A percentile compares a stretch with the other conserved stretches of the same genome.
These are phyloP conservation scores for Penicillium nucicola DNA, from an alignment of 495 filamentous ascomycete genomes.

Conservation along the genomic window DNA sequence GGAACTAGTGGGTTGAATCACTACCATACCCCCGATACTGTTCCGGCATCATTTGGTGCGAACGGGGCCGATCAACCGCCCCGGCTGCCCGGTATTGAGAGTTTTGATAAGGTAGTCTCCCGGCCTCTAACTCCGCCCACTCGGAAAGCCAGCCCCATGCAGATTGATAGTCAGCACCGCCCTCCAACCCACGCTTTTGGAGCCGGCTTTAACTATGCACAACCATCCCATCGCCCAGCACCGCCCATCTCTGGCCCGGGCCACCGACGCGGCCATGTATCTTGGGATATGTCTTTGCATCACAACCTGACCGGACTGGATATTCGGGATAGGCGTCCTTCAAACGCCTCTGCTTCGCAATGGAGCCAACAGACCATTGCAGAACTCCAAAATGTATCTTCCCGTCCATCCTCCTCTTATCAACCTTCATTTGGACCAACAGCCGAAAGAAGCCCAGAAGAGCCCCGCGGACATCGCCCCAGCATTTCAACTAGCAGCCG, in stretches of 20 bases:
- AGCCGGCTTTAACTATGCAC: constrained; percentile 43
- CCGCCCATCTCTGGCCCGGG: constrained; percentile 50
- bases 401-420: constrained; percentile 42
- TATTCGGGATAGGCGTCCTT: constrained; percentile 52
- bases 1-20: constrained; percentile 58
- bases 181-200: constrained; percentile 33
- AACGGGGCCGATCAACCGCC: constrained; percentile 51
- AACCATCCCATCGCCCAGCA: constrained; percentile 43
- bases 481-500: constrained; percentile 28
- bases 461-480: constrained; percentile 29
- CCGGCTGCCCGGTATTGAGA: constrained; percentile 84
- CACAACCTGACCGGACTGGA: constrained; percentile 71
- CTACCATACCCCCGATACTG: constrained; percentile 60
- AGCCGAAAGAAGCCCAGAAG: constrained; percentile 27
- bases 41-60: constrained; percentile 47
- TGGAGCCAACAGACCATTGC: constrained; percentile 52
- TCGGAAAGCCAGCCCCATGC: constrained; percentile 65
- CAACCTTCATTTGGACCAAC: constrained; percentile 33
- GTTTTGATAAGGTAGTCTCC: constrained; percentile 67
- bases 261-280: constrained; percentile 58
- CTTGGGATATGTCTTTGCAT: constrained; percentile 77
- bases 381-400: constrained; percentile 38
- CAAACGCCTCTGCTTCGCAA: constrained; percentile 48
- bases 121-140: constrained; percentile 61
- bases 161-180: constrained; percentile 52